A percentile compares a stretch with the other conserved stretches of the same genome.
These are phyloP conservation scores for Aureobasidium zeae DNA, from an alignment of 2,329 filamentous ascomycete species.

Conservation along the genomic window DNA sequence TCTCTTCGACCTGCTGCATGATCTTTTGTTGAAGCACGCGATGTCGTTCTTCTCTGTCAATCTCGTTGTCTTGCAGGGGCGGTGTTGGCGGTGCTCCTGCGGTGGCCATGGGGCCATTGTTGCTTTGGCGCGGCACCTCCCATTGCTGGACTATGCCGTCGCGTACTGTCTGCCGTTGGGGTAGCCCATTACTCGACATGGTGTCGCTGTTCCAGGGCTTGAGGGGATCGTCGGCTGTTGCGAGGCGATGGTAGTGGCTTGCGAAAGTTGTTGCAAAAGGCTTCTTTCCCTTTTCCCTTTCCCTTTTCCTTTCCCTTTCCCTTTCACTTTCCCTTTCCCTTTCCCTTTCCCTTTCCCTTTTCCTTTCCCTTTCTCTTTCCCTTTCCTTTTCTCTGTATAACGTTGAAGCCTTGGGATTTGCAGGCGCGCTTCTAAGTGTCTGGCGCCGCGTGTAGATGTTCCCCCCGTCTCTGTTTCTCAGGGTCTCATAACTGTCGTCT, in stretches of 20 bases:
- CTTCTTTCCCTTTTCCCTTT: too few relatives aligned
- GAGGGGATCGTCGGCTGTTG: too few relatives aligned
- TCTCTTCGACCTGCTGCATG: slow-evolving; percentile 44
- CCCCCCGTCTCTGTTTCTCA: background rate
- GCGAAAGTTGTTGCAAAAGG: too few relatives aligned
- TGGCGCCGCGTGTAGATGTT: background rate
- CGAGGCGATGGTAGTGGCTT: too few relatives aligned
- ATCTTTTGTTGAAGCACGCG: slow-evolving; percentile 43
- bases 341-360: too few relatives aligned
- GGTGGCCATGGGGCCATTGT: slow-evolving; percentile 1
- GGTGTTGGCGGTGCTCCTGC: slow-evolving; percentile 24
- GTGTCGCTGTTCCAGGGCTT: slow-evolving; percentile 5
- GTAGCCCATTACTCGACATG: slow-evolving; percentile 15
- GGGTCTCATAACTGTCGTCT: background rate
- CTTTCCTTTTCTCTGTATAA: too few relatives aligned
- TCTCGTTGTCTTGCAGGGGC: slow-evolving; percentile 43
- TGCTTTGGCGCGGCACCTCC: slow-evolving; percentile 3
- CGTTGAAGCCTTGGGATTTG: too few relatives aligned
- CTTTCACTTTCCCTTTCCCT: too few relatives aligned
- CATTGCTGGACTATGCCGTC: slow-evolving; percentile 20
- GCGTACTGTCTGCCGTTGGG: slow-evolving; percentile 17
- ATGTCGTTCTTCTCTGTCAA: slow-evolving; percentile 32
- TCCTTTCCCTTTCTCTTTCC: too few relatives aligned
- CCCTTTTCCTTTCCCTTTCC: too few relatives aligned
- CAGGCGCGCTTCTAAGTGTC: slow-evolving; percentile 3